phyloP scores from a whole-genome alignment of 2,329 filamentous ascomycete genomes.

The Sarocladium brachiariae region DNA sequence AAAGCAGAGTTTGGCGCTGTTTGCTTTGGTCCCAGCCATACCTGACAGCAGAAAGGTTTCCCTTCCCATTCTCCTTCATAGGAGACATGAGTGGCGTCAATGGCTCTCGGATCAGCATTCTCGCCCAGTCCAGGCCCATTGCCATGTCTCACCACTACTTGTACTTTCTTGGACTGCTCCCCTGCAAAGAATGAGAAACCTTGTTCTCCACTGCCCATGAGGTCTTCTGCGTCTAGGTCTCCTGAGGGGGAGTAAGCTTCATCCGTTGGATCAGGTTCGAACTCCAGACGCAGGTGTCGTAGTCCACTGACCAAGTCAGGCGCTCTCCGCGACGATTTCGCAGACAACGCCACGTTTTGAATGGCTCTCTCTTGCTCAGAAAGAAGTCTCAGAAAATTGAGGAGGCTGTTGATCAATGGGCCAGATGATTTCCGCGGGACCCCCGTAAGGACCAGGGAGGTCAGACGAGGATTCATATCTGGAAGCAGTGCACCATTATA shows the following conservation, averaged over 20 bases:
- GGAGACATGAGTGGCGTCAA: constrained; percentile 14
- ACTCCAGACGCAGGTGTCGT: constrained; percentile 47
- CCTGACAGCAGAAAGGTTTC: constrained; percentile 17
- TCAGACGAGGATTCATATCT: constrained; percentile 49
- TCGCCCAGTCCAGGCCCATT: not conserved
- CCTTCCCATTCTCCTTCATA: constrained; percentile 21
- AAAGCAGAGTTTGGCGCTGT: constrained; percentile 30
- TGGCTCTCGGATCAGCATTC: constrained; percentile 11
- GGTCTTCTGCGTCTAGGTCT: constrained; percentile 33
- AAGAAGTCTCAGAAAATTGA: constrained; percentile 38
- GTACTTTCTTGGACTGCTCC: constrained; percentile 14
- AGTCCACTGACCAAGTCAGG: constrained; percentile 43
- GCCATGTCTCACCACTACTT: not conserved
- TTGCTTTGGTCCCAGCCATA: constrained; percentile 42
- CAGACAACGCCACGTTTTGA: constrained; percentile 18
- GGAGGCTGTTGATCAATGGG: constrained; percentile 39
- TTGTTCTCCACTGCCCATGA: constrained; percentile 32
- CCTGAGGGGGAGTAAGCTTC: constrained; percentile 25
- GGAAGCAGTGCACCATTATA: constrained; percentile 45
- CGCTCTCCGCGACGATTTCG: constrained; percentile 25
- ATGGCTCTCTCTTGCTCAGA: constrained; percentile 44
- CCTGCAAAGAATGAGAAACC: constrained; percentile 40
- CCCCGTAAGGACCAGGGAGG: constrained; percentile 44
- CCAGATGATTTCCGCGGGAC: constrained; percentile 49
- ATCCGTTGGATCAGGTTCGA: constrained; percentile 37